phyloP scores from a whole-genome alignment of 306 rosid species.

The Prunus armeniaca region DNA sequence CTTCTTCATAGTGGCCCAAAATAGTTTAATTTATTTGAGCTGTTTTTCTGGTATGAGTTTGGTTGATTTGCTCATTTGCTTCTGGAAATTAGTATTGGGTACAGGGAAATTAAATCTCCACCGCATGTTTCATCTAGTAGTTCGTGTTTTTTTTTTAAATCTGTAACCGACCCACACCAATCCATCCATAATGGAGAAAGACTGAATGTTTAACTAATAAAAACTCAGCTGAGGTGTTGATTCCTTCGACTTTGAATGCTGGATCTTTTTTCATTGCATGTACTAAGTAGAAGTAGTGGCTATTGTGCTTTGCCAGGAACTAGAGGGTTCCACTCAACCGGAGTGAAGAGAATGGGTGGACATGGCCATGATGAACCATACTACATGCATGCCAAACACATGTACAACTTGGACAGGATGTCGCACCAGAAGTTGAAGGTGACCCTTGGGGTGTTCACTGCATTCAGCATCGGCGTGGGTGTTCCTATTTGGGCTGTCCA shows the following conservation, averaged over 20 bases:
- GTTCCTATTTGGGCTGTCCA: constrained; percentile 30
- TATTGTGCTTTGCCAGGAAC: constrained; percentile 17
- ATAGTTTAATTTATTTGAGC: not conserved
- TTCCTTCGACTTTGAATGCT: not conserved
- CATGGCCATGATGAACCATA: constrained; percentile 40
- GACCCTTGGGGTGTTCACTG: constrained; percentile 32
- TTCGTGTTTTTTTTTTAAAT: not conserved
- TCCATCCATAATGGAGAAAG: not conserved
- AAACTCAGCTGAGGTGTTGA: not conserved
- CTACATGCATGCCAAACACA: constrained; percentile 39
- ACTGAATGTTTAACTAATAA: too few relatives aligned
- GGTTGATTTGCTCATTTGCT: not conserved
- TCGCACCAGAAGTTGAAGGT: constrained; percentile 27
- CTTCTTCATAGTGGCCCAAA: not conserved
- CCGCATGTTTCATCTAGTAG: not conserved
- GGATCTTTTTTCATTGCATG: not conserved
- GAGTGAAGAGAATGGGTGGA: constrained; percentile 37
- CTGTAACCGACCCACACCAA: not conserved
- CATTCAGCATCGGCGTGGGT: constrained; percentile 29
- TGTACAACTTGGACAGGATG: constrained; percentile 42
- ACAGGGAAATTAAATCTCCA: not conserved
- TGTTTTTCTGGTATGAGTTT: not conserved
- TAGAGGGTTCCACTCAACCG: constrained; percentile 37
- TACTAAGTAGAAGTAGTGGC: not conserved
- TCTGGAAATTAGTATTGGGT: not conserved